These are phyloP conservation scores for Verbena officinalis DNA, from an alignment of 257 asterid genomes.

Conservation along the genomic window DNA sequence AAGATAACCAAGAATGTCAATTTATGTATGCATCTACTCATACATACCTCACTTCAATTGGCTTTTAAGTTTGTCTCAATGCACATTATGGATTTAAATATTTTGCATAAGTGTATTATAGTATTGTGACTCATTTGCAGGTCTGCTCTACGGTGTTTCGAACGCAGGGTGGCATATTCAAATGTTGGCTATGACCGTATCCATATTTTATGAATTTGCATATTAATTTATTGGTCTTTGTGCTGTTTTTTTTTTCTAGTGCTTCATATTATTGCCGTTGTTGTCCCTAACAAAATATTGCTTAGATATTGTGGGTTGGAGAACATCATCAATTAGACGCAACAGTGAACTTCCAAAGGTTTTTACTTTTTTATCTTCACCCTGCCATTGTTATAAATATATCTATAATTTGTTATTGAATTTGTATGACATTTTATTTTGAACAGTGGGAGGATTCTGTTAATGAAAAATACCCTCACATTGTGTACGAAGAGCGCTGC, in stretches of 20 bases:
- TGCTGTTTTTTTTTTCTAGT: slow-evolving; percentile 21
- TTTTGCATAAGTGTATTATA: slow-evolving; percentile 14
- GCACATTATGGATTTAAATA: neutral
- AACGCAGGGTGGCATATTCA: slow-evolving; percentile 91
- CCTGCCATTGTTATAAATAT: slow-evolving; percentile 15
- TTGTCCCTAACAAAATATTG: slow-evolving; percentile 44
- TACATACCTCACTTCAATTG: slow-evolving; percentile 18
- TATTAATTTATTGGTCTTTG: neutral
- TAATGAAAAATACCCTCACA: slow-evolving; percentile 89
- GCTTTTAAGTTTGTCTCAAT: slow-evolving; percentile 14
- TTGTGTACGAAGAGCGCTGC: slow-evolving; percentile 94
- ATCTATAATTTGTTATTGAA: slow-evolving; percentile 8
- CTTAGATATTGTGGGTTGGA: slow-evolving; percentile 97
- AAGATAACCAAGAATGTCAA: slow-evolving; percentile 58
- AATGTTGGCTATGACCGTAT: slow-evolving; percentile 96
- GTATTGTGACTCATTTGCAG: slow-evolving; percentile 46
- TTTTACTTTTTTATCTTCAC: slow-evolving; percentile 28
- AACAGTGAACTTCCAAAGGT: slow-evolving; percentile 92
- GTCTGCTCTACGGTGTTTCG: slow-evolving; percentile 79
- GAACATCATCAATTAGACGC: slow-evolving; percentile 96
- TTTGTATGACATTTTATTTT: slow-evolving; percentile 24
- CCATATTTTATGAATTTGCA: slow-evolving; percentile 39
- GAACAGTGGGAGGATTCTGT: slow-evolving; percentile 84
- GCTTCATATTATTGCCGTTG: slow-evolving; percentile 10
- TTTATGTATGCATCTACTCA: slow-evolving; percentile 64